Conservation (phyloP, 1,284 basidiomycete genomes). For the Cryptococcus hybrid region DNA sequence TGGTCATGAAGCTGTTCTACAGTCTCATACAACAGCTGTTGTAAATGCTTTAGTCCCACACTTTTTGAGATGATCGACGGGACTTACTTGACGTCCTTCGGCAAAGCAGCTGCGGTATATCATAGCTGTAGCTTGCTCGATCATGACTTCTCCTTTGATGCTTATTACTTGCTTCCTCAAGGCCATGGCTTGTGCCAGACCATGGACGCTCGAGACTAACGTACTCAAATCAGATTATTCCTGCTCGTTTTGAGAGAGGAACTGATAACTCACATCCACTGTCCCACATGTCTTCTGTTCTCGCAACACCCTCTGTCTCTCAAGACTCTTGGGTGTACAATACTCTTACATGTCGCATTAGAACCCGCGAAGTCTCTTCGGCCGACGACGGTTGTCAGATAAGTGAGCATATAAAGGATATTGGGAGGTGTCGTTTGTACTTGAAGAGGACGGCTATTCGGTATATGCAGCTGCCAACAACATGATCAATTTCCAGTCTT, state of each 20-base stretch:
- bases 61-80: not conserved
- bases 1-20: slow-evolving; percentile 15
- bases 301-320: slow-evolving; percentile 20
- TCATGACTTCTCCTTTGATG: slow-evolving; percentile 33
- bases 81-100: slow-evolving; percentile 25
- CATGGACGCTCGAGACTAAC: slow-evolving; percentile 28
- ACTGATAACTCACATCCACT: slow-evolving; percentile 31
- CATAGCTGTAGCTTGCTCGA: slow-evolving; percentile 36
- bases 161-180: slow-evolving; percentile 18
- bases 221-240: slow-evolving; percentile 1
- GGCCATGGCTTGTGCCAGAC: slow-evolving; percentile 16
- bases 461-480: slow-evolving; percentile 4
- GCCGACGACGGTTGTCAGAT: slow-evolving; percentile 28
- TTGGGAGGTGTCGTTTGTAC: slow-evolving; percentile 40
- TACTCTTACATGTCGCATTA: slow-evolving; percentile 18
- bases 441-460: slow-evolving; percentile 10
- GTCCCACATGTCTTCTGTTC: slow-evolving; percentile 42
- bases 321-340: slow-evolving; percentile 24
- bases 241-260: not conserved
- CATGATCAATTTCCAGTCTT: not conserved
- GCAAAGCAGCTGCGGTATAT: slow-evolving; percentile 28
- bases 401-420: slow-evolving; percentile 31
- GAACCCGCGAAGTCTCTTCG: slow-evolving; percentile 31
- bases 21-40: slow-evolving; percentile 19
- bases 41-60: not conserved